Base-by-base conservation (phyloP, 2,329 filamentous ascomycete species). In the Cryoendolithus antarcticus region DNA sequence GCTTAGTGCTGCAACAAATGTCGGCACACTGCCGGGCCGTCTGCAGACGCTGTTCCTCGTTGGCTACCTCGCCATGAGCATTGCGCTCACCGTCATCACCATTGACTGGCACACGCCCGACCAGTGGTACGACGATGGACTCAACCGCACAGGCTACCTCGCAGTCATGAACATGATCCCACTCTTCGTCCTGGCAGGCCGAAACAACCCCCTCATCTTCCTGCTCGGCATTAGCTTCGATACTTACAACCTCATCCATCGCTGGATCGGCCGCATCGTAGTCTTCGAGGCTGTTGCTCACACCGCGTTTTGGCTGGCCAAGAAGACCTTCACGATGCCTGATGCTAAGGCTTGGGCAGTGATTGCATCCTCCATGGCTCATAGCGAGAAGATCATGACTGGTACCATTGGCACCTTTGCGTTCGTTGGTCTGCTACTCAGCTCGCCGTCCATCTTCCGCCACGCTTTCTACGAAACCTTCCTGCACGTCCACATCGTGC, bases 401-500 rank as follows among this genome's bases (percentile, higher is more conserved):
- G 81, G 81, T 6, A 75, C 80, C 40, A 67, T 83, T 44, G 72
- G 67, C 32, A 74, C 71, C 6, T 61, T 66, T 44, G 73, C 77
- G 1, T 75, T 85, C 43, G 60, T 77, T 10, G 69, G 69, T 45
- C 71, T 88, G 38, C 59, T 74, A 31, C 62, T 86, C 40, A 80
- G 85, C 50, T 81, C 82, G 1, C 71, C 74, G 33, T 84, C 80
- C 34, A 70, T 80, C 37, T 62, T 86, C 21, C 73, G 83, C 41
- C 82, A 88, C 55, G 82, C 82, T 10, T 86, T 81, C 55, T 88
- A 88, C 58, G 82, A 88, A 60, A 74, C 70, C 2, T 88, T 88
- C 69, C 75, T 86, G 59, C 64, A 82, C 41, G 55, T 82, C 28
- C 82, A 89, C 61, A 82, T 86, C 42, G 52, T 67, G 4, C 68